Percentiles rank a stretch among this genome's conserved stretches.
Conservation (phyloP, 345 rosid species). For the Eucalyptus polyanthemos region DNA sequence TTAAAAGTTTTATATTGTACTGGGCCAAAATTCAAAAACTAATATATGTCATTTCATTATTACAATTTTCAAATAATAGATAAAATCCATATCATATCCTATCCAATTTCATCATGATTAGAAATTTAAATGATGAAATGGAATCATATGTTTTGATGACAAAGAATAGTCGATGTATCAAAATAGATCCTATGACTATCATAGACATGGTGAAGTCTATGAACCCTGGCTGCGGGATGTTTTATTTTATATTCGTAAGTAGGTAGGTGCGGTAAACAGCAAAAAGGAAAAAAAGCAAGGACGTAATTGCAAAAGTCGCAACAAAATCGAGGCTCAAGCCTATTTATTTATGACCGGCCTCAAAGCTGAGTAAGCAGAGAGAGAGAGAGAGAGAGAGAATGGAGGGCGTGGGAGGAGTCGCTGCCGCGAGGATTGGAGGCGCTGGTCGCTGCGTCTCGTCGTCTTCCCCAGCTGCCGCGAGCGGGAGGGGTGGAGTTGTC, state of each 20-base stretch:
- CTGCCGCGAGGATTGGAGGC: not conserved
- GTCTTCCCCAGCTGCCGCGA: not conserved
- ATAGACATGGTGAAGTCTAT: not conserved
- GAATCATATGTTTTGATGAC: not conserved
- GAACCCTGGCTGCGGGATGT: not conserved
- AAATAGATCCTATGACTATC: not conserved
- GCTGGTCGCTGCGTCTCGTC: not conserved
- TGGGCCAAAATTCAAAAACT: no score
- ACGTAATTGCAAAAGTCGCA: not conserved
- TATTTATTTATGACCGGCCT: not conserved
- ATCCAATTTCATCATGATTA: fast-evolving
- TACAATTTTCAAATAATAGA: fast-evolving
- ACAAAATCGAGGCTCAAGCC: not conserved
- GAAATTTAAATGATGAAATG: fast-evolving
- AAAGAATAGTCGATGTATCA: not conserved
- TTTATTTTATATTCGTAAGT: no score
- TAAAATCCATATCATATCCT: no score
- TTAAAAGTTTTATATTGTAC: no score
- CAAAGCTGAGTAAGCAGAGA: not conserved
- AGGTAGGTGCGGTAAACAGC: not conserved
- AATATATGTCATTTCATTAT: no score
- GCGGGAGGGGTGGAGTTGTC: not conserved
- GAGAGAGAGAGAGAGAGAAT: not conserved
- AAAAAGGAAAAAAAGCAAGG: not conserved
- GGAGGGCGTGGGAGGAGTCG: not conserved